A percentile compares a stretch with the other conserved stretches of the same genome.
Evolutionary conservation across 73 alveolate genomes (phyloP).

Genomic region (Diophrys appendiculata): DNA sequence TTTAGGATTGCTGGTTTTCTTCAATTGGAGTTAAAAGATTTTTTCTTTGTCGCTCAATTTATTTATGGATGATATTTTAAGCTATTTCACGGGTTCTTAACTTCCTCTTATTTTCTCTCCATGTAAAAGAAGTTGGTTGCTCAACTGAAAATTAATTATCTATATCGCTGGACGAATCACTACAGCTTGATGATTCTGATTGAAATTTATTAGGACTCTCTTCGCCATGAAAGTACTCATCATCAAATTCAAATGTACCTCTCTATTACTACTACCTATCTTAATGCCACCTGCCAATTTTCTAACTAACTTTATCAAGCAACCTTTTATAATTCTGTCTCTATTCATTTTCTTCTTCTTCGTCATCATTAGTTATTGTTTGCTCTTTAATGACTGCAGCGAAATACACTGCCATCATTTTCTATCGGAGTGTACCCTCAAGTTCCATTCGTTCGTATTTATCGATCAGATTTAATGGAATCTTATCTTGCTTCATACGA

Average conservation of each 20-base stretch:
- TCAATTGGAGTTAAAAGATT: too few species aligned
- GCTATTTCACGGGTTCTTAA: too few species aligned
- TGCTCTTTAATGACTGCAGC: neutral
- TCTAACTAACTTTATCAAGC: neutral
- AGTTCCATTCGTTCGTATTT: slow-evolving; percentile 46
- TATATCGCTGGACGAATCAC: too few species aligned
- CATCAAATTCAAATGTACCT: slow-evolving; percentile 36
- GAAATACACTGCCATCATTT: neutral
- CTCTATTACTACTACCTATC: neutral
- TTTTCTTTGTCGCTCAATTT: too few species aligned
- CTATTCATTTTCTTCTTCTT: neutral
- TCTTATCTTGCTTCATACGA: slow-evolving; percentile 51
- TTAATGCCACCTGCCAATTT: neutral
- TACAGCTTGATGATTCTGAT: neutral
- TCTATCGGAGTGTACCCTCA: slow-evolving; percentile 32
- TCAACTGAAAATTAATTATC: too few species aligned
- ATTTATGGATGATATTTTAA: too few species aligned
- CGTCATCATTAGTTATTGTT: neutral
- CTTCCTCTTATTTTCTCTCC: too few species aligned
- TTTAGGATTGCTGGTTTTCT: too few species aligned
- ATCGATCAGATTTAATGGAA: slow-evolving; percentile 76
- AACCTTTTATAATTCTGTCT: neutral
- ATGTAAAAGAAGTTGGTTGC: too few species aligned
- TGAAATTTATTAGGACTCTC: slow-evolving; percentile 29
- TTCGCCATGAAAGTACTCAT: slow-evolving; percentile 43